Percentiles rank a stretch among this genome's conserved stretches.
Evolutionary conservation across 176 grass and related monocot genomes (phyloP).

Genomic region (Carex scoparia): DNA sequence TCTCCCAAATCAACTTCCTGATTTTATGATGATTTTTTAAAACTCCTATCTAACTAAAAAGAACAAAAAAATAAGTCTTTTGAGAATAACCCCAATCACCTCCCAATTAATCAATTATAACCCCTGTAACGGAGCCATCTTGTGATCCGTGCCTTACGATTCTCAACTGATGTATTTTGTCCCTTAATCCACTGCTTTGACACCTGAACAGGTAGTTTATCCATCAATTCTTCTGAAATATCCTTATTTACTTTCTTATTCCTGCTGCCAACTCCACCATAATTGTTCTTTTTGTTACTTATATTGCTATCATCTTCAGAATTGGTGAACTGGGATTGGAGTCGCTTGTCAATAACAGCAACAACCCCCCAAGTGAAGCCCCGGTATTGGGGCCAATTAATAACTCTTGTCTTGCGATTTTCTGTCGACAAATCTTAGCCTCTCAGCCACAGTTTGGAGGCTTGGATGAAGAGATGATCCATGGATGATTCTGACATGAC

Average conservation of each 20-base stretch:
- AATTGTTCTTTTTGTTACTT: background rate
- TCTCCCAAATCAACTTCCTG: too few species aligned
- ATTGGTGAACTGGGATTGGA: slow-evolving; percentile 41
- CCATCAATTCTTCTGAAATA: slow-evolving; percentile 1
- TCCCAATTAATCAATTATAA: background rate
- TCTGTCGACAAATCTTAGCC: slow-evolving; percentile 39
- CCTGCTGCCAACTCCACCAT: background rate
- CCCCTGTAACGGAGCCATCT: slow-evolving; percentile 24
- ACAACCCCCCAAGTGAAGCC: slow-evolving; percentile 72
- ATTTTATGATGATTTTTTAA: too few species aligned
- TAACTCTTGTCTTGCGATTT: slow-evolving; percentile 43
- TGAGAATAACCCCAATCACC: slow-evolving; percentile 10
- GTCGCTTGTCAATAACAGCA: slow-evolving; percentile 48
- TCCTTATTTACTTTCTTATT: background rate
- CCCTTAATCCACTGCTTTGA: slow-evolving; percentile 24
- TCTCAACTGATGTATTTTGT: background rate
- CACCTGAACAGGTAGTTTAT: slow-evolving; percentile 23
- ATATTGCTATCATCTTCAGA: background rate
- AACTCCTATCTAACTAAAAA: too few species aligned
- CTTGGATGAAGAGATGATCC: slow-evolving; percentile 75
- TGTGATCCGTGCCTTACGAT: slow-evolving; percentile 10
- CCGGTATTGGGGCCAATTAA: slow-evolving; percentile 86
- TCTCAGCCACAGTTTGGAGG: slow-evolving; percentile 68
- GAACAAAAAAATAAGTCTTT: background rate
- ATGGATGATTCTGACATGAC: slow-evolving; percentile 65